These are phyloP conservation scores for Boletellus dicymbophilus DNA, from an alignment of 1,284 basidiomycete species.

Conservation along the genomic window DNA sequence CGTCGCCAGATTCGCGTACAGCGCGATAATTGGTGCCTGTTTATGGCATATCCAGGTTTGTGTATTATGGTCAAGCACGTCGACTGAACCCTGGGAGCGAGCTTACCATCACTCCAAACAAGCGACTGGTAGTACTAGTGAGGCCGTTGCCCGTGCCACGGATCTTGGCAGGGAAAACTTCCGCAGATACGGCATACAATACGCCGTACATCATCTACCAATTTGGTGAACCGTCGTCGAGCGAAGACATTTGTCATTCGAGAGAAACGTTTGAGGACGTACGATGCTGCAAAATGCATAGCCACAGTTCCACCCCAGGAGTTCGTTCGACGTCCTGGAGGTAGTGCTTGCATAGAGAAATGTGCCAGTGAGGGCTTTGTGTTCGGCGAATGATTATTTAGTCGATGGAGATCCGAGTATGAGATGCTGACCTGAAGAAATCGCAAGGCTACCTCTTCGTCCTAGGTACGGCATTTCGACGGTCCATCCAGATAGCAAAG, in stretches of 20 bases:
- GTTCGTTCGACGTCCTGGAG: constrained; percentile 56
- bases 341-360: constrained; percentile 72
- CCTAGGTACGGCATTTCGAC: constrained; percentile 66
- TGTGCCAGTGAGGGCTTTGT: constrained; percentile 52
- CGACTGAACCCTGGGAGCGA: not conserved
- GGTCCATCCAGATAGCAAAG: constrained; percentile 60
- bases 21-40: constrained; percentile 72
- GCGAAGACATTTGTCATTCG: too few relatives aligned
- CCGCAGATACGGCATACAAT: constrained; percentile 59
- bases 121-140: constrained; percentile 55
- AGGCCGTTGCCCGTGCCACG: constrained; percentile 74
- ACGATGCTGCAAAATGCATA: constrained; percentile 46
- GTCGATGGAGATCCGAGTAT: constrained; percentile 11
- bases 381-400: constrained; percentile 2
- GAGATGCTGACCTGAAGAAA: constrained; percentile 45
- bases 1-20: constrained; percentile 67
- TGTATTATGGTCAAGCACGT: not conserved
- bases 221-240: not conserved
- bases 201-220: not conserved
- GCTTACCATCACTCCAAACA: constrained; percentile 65
- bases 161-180: constrained; percentile 71
- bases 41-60: not conserved
- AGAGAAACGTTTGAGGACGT: too few relatives aligned
- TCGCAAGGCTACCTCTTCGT: constrained; percentile 59
- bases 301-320: constrained; percentile 75